Evolutionary conservation across 179 eudicot species (phyloP), one percentile per base, ranked within the genome.

Genomic region (Beta lomatogona): DNA sequence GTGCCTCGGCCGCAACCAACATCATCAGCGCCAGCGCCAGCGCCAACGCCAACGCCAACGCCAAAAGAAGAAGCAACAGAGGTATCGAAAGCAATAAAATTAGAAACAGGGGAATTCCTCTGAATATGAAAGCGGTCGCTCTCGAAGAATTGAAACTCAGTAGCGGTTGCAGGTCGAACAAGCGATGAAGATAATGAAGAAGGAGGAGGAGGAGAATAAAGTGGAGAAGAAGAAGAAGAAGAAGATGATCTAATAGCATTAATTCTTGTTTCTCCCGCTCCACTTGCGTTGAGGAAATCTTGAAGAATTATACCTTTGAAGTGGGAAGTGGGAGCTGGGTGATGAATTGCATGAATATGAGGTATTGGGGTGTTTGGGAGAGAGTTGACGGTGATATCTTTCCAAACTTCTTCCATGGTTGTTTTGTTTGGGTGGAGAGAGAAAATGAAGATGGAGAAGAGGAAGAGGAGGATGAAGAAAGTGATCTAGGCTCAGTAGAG

Each of bases 371-470:
- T 84, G 75, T 65, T 77, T 10, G 86, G 84, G 16, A 84, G 79
- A 11, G 86, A 84, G 3, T 59, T 45, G 1, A 78, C 21, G 25
- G 70, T 73, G 4, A 84, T 81, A 44, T 84, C 84, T 10, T 81
- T 81, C 87, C 87, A 84, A 0, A 84, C 82, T 66, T 84, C 84
- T 61, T 84, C 87, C 87, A 84, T 84, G 18, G 66, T 59, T 60
- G 36, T 21, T 69, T 18, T 45, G 65, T 61, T 61, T 21, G 67
- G 75, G 21, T 55, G 68, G 22, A 61, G 50, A 22, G 46, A 5
- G 79, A 71, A 5, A 36, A 36, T 36, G 41, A 3, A 36, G 2
- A 36, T 12, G 74, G 28, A 13, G 79, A 75, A 8, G 79, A 46
- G 1, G 79, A 71, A 5, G 79, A 67, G 0, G 82, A 68, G 1